Evolutionary conservation across 148 eudicot genomes (phyloP), one percentile per base, ranked within the genome.

Genomic region (Camellia lanceoleosa): DNA sequence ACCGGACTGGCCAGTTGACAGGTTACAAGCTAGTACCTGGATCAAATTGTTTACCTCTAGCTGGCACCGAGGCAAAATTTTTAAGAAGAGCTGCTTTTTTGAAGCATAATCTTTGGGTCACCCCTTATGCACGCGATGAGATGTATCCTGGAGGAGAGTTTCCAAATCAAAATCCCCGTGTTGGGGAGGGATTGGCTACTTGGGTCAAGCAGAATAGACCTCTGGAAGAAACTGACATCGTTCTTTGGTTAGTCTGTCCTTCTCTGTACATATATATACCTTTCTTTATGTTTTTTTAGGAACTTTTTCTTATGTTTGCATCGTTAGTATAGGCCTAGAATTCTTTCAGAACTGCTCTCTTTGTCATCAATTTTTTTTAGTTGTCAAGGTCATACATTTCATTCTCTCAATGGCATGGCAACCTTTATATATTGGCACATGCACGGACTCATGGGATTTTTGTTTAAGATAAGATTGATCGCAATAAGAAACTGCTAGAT

Each of bases 91-190:
- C 99, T 71, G 88, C 98, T 59, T 96, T 96, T 84, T 84, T 96
- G 91, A 96, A 94, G 87, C 99, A 96, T 80, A 96, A 96, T 76
- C 91, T 96, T 12, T 96, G 99, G 99, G 98, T 94, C 76, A 96
- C 98, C 20, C 89, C 89, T 44, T 96, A 87, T 82, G 84, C 94
- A 62, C 88, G 80, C 68, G 86, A 92, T 43, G 99, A 96, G 87
- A 90, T 89, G 80, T 96, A 84, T 84, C 99, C 99, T 54, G 99
- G 99, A 15, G 99, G 97, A 80, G 99, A 94, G 82, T 96, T 96
- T 80, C 98, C 98, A 47, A 96, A 96, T 83, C 99, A 96, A 83
- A 96, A 96, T 79, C 99, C 99, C 23, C 97, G 99, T 59, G 92
- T 74, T 84, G 99, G 99, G 30, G 99, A 96, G 80, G 99, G 99